phyloP scores from a whole-genome alignment of 345 rosid species.

The Eutrema heterophyllum region DNA sequence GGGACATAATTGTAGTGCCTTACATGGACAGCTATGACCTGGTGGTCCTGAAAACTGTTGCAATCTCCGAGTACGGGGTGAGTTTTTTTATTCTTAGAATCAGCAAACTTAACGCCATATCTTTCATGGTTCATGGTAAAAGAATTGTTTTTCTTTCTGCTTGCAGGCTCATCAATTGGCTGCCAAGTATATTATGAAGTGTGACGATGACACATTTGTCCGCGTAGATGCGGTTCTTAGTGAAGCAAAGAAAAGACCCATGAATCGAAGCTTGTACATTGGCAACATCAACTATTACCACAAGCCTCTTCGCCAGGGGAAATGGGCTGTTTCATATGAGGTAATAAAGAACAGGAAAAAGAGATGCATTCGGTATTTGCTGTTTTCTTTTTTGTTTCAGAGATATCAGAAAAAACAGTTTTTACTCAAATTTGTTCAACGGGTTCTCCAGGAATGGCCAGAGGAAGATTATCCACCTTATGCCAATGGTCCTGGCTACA shows the following conservation, averaged over 20 bases:
- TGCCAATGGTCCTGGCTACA: constrained; percentile 81
- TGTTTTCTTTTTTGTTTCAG: not conserved
- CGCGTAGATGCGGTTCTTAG: constrained; percentile 51
- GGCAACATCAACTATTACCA: constrained; percentile 76
- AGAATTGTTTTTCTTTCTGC: not conserved
- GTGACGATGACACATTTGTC: constrained; percentile 77
- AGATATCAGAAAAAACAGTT: not conserved
- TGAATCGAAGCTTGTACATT: constrained; percentile 48
- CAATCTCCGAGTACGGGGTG: constrained; percentile 74
- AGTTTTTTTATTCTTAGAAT: not conserved
- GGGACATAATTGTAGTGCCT: constrained; percentile 58
- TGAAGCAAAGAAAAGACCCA: constrained; percentile 45
- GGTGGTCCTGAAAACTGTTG: constrained; percentile 68
- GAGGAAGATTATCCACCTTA: constrained; percentile 83
- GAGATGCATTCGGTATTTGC: not conserved
- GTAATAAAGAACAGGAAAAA: constrained; percentile 26
- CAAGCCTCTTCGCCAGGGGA: constrained; percentile 67
- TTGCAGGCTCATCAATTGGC: constrained; percentile 43
- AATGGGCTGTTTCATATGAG: constrained; percentile 84
- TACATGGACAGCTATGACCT: constrained; percentile 70
- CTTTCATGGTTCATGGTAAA: not conserved
- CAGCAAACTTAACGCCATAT: not conserved
- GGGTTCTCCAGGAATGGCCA: constrained; percentile 62
- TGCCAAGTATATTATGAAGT: constrained; percentile 63
- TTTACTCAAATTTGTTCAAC: not conserved